Evolutionary conservation across 1,139 yeast genomes (phyloP), one percentile per base, ranked within the genome.

Genomic region (Geotrichum europaeum): DNA sequence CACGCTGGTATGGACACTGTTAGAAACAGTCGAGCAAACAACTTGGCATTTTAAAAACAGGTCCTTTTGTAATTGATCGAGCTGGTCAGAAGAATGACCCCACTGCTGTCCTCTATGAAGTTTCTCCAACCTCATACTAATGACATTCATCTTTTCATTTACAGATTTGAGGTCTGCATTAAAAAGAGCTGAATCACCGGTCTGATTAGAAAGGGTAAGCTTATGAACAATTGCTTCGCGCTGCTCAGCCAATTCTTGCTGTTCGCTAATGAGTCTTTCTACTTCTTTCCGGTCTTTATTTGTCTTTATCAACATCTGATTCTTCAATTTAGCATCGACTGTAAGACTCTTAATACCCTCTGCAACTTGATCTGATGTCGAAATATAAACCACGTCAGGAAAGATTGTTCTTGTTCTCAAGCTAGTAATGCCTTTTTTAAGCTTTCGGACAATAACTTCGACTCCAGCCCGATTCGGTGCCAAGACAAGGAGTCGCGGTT

Each of bases 11-110:
- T 91, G 97, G 0, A 98, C 97, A 2, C 97, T 85, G 20, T 97
- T 98, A 0, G 97, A 91, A 53, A 94, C 77, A 0, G 99, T 94
- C 0, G 97, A 80, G 70, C 99, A 94, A 47, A 94, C 87, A 50
- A 94, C 84, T 65, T 91, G 91, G 12, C 97, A 92, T n/a, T 81
- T 83, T 45, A 81, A 80, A 62, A 94, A 76, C 49, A 92, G 82
- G 63, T 84, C 83, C 10, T 85, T 86, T 70, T 91, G 40, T 7
- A n/a, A 15, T 24, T 53, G 5, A 22, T 5, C 18, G 15, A 36
- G 43, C 18, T n/a, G 24, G 5, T 15, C n/a, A 12, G 49, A 4
- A 3, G 15, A 36, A 9, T 32, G 47, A 36, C 7, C n/a, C 47
- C n/a, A 32, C 2, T 28, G 7, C 32, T 28, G 32, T 28, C 2